These are phyloP conservation scores for Entrophospora sp. DNA, from an alignment of 192 early-diverging fungal genomes.

Conservation along the genomic window DNA sequence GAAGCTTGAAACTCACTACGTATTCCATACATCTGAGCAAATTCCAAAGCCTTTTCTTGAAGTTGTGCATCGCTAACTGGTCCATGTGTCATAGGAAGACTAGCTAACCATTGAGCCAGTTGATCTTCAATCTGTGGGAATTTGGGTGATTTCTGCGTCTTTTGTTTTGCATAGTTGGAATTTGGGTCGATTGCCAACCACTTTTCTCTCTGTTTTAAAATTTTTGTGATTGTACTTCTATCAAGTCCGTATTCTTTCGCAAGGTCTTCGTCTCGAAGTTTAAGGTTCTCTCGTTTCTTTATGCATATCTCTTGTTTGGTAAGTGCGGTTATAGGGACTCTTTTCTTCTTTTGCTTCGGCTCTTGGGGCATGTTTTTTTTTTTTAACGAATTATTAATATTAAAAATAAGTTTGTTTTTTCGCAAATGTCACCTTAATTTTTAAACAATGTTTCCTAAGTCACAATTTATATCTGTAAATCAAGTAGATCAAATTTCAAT, in stretches of 20 bases:
- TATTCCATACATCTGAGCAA: slow-evolving; percentile 11
- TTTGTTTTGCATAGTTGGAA: slow-evolving; percentile 18
- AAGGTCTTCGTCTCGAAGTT: slow-evolving; percentile 21
- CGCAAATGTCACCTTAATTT: slow-evolving; percentile 17
- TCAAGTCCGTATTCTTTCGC: slow-evolving; percentile 18
- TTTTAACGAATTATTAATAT: too few relatives aligned
- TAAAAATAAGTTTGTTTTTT: too few relatives aligned
- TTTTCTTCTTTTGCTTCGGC: slow-evolving; percentile 20
- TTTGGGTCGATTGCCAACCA: slow-evolving; percentile 21
- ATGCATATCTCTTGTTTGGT: slow-evolving; percentile 20
- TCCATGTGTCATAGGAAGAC: not conserved
- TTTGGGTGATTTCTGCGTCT: slow-evolving; percentile 21
- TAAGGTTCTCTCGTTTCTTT: slow-evolving; percentile 14
- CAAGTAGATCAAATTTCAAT: too few relatives aligned
- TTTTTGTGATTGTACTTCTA: slow-evolving; percentile 20
- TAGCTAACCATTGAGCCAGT: slow-evolving; percentile 7
- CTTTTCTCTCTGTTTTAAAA: slow-evolving; percentile 16
- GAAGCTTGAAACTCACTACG: slow-evolving; percentile 21
- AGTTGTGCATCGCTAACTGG: slow-evolving; percentile 14
- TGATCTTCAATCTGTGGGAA: slow-evolving; percentile 18
- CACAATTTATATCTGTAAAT: too few relatives aligned
- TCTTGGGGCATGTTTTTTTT: slow-evolving; percentile 26
- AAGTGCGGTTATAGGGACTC: slow-evolving; percentile 21
- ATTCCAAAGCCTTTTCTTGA: slow-evolving; percentile 17
- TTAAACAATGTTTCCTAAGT: too few relatives aligned